Percentiles rank a stretch among this genome's conserved stretches.
phyloP scores from a whole-genome alignment of 345 rosid species.

The Gossypium longicalyx region DNA sequence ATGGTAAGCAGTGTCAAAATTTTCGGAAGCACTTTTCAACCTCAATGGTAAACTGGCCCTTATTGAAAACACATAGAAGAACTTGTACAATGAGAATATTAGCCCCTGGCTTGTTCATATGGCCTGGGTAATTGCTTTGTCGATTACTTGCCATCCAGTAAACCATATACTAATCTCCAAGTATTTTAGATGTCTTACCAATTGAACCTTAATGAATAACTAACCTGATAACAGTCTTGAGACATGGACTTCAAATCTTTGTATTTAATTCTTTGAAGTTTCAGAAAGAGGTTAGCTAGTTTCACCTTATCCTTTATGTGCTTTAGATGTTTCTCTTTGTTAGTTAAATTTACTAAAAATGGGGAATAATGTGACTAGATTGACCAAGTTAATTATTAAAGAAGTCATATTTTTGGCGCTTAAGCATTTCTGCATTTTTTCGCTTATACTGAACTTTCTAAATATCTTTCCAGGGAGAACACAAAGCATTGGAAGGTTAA shows the following conservation, averaged over 20 bases:
- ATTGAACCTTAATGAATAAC: background rate
- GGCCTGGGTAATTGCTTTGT: background rate
- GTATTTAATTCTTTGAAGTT: background rate
- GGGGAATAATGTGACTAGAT: background rate
- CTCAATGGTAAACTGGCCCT: too few species aligned
- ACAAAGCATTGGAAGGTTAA: constrained; percentile 95
- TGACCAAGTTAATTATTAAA: background rate
- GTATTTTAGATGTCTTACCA: background rate
- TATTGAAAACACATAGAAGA: background rate
- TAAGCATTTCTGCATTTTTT: background rate
- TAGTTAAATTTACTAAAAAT: background rate
- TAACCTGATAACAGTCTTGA: background rate
- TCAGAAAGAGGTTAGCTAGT: constrained; percentile 2
- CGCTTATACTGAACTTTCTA: background rate
- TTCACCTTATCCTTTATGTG: background rate
- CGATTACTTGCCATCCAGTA: background rate
- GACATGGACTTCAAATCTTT: background rate
- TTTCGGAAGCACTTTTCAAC: too few species aligned
- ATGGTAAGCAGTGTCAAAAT: too few species aligned
- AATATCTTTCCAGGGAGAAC: constrained; percentile 49
- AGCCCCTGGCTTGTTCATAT: background rate
- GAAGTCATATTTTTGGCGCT: background rate
- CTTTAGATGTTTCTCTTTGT: background rate
- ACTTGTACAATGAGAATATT: background rate
- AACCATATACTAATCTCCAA: background rate